Evolutionary conservation across 2,329 filamentous ascomycete genomes (phyloP).

Genomic region (Huntiella decipiens): DNA sequence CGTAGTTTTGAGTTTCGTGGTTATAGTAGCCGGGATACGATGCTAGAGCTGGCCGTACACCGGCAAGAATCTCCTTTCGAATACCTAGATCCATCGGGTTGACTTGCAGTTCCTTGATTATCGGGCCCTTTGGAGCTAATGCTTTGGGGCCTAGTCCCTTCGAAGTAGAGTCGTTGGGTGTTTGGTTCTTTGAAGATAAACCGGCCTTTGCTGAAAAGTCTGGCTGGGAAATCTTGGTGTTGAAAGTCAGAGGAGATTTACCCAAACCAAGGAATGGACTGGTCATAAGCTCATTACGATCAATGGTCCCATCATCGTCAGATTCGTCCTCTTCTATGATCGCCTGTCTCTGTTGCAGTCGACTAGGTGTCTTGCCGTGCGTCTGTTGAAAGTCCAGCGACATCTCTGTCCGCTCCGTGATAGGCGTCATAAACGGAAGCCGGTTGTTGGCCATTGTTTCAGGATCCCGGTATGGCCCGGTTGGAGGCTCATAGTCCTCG

Average conservation of each 20-base stretch:
- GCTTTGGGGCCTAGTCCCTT: conserved; percentile 17
- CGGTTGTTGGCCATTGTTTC: conserved; percentile 69
- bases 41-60: conserved; percentile 51
- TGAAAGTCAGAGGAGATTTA: conserved; percentile 25
- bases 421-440: conserved; percentile 95
- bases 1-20: conserved; percentile 42
- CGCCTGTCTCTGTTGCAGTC: conserved; percentile 20
- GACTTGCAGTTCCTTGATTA: conserved; percentile 67
- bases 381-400: conserved; percentile 50
- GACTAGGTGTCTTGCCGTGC: conserved; percentile 58
- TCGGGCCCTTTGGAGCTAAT: conserved; percentile 40
- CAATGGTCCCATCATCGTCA: conserved; percentile 15
- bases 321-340: conserved; percentile 16
- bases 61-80: conserved; percentile 54
- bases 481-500: conserved; percentile 69
- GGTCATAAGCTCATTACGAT: conserved; percentile 23
- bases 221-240: conserved; percentile 22
- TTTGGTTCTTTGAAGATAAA: background rate
- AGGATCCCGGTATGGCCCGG: conserved; percentile 63
- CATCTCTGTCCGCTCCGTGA: conserved; percentile 84
- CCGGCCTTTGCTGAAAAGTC: conserved; percentile 10
- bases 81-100: conserved; percentile 73
- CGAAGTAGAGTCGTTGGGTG: conserved; percentile 8
- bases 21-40: conserved; percentile 68
- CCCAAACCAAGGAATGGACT: conserved; percentile 55